Evolutionary conservation across 176 grass and related monocot species (phyloP).

Genomic region (Rhynchospora tenuis): DNA sequence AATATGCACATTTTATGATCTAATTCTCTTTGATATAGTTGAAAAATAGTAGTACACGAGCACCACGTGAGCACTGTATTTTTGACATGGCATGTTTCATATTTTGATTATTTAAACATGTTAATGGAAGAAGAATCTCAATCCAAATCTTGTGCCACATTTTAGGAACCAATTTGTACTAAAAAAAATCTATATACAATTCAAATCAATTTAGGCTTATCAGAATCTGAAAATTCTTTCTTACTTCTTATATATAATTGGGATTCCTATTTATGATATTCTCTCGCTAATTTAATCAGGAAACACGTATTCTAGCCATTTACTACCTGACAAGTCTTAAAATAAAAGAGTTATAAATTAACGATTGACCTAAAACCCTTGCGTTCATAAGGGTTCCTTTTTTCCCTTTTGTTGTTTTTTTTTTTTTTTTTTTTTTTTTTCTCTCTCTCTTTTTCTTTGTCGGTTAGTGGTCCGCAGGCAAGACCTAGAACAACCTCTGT

Average conservation of each 20-base stretch:
- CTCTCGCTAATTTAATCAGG: background rate
- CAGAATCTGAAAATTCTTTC: too few species aligned
- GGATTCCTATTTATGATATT: background rate
- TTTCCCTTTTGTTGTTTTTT: background rate
- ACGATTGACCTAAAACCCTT: background rate
- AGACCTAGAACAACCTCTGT: background rate
- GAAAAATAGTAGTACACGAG: too few species aligned
- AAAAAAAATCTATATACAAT: too few species aligned
- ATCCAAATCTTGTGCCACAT: too few species aligned
- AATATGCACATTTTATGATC: background rate
- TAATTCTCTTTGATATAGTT: background rate
- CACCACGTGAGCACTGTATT: too few species aligned
- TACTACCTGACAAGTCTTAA: background rate
- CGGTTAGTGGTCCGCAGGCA: conserved; percentile 3
- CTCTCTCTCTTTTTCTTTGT: background rate
- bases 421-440: background rate
- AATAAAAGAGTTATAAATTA: background rate
- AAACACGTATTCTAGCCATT: background rate
- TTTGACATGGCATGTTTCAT: too few species aligned
- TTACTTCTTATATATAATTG: background rate
- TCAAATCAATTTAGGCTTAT: too few species aligned
- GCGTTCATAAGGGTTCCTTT: background rate
- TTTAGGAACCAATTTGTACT: too few species aligned
- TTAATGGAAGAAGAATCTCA: too few species aligned
- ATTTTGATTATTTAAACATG: too few species aligned